Conservation (phyloP, 345 rosid genomes). For the Chamaenerion angustifolium region DNA sequence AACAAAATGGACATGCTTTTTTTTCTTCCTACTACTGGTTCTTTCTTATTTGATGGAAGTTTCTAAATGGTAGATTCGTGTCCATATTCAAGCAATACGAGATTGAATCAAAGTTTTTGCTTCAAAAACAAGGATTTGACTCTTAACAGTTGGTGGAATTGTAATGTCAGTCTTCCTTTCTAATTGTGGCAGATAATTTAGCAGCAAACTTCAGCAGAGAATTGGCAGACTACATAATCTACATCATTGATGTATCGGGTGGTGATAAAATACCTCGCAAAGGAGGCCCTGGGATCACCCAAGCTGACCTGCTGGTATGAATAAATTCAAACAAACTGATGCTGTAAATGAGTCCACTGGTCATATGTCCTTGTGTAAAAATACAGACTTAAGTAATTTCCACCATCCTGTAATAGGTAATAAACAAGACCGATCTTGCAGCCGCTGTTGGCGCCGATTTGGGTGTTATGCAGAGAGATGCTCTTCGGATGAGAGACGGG, state of each 20-base stretch:
- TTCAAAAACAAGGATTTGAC: no score
- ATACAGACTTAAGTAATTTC: no score
- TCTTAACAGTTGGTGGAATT: no score
- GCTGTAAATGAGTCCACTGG: background rate
- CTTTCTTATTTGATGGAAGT: no score
- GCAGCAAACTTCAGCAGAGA: slow-evolving; percentile 98
- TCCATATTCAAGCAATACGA: no score
- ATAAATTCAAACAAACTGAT: background rate
- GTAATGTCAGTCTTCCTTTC: background rate
- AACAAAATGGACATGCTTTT: background rate
- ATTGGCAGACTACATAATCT: slow-evolving; percentile 84
- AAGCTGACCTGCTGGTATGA: slow-evolving; percentile 82
- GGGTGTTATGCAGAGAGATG: slow-evolving; percentile 77
- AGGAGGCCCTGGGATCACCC: slow-evolving; percentile 98
- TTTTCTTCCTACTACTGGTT: no score
- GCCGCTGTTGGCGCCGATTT: slow-evolving; percentile 79
- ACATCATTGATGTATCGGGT: slow-evolving; percentile 85
- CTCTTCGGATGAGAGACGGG: slow-evolving; percentile 90
- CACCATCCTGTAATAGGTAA: slow-evolving; percentile 29
- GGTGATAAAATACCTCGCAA: slow-evolving; percentile 95
- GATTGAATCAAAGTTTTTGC: no score
- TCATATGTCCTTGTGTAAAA: background rate
- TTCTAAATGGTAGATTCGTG: no score
- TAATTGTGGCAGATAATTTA: slow-evolving; percentile 52
- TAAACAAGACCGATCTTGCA: slow-evolving; percentile 94